Evolutionary conservation across 352 stramenopile genomes (phyloP), one percentile per base, ranked within the genome.

Genomic region (Globisporangium canariense): DNA sequence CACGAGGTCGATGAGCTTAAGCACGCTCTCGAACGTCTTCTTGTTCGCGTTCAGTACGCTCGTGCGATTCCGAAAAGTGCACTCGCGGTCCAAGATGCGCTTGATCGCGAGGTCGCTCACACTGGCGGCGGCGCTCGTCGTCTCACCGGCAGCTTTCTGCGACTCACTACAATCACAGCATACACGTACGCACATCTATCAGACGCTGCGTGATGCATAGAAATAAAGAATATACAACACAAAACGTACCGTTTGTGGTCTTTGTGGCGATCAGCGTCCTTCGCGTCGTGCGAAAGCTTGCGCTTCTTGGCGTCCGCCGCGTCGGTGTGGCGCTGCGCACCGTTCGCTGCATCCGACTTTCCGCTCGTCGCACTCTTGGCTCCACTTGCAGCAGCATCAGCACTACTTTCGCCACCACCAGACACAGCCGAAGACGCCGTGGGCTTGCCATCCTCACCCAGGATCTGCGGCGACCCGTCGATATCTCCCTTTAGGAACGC

Each of bases 401-500:
- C 57, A 8, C 28, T 40, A 18, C 40, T 59, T 64, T 28, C 58
- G 38, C 36, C 65, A 0, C 38, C 34, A 34, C 50, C 45, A 16
- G 32, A 34, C 25, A 32, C 34, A 32, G 34, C 45, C 16, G 43
- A 20, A 16, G 43, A 20, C n/a, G 52, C 53, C n/a, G 45, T 66
- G 14, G 55, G 52, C 25, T 65, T 51, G 1, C 56, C 63, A 10
- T 65, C 64, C 2, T 63, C 68, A 43, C 76, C 77, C 30, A 78
- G 53, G 38, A 94, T 90, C 75, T 96, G 87, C 11, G 82, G 68
- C 61, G 82, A 92, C 2, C 47, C 74, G 47, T 96, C 87, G 36
- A 91, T 93, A 65, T 96, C 87, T 5, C 87, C 87, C 57, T 91
- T 91, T 10, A 96, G 53, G 66, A 85, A 96, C 52, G 87, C 80